Evolutionary conservation across 192 early-diverging fungal species (phyloP).

Genomic region (Entomortierella beljakovae): DNA sequence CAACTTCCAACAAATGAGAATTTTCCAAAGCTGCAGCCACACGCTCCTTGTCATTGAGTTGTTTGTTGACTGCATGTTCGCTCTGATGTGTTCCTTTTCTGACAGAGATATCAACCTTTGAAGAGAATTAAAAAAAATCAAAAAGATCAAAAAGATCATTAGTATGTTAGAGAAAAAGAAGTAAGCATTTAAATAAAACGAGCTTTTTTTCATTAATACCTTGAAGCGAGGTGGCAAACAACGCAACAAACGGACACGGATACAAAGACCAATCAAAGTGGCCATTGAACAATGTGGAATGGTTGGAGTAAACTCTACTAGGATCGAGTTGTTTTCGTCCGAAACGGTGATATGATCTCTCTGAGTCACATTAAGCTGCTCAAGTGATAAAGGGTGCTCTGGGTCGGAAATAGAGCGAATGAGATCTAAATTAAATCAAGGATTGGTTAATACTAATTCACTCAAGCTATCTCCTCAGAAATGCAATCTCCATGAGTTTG

Average conservation of each 20-base stretch:
- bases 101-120: constrained; percentile 87
- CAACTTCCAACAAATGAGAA: constrained; percentile 91
- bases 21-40: constrained; percentile 99
- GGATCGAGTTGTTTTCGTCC: constrained; percentile 72
- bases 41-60: constrained; percentile 98
- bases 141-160: background rate
- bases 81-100: constrained; percentile 96
- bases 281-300: constrained; percentile 99
- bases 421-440: constrained; percentile 66
- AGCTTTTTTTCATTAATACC: too few relatives aligned
- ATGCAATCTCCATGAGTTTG: too few relatives aligned
- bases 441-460: too few relatives aligned
- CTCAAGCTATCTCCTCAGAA: too few relatives aligned
- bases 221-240: constrained; percentile 92
- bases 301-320: constrained; percentile 94
- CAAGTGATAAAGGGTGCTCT: constrained; percentile 97
- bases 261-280: constrained; percentile 97
- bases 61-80: constrained; percentile 96
- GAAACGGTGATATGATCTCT: constrained; percentile 86
- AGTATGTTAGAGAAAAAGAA: background rate
- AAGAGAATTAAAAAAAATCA: background rate
- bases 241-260: constrained; percentile 91
- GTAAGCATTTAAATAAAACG: too few relatives aligned
- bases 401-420: constrained; percentile 98
- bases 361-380: constrained; percentile 96